Evolutionary conservation across 495 filamentous ascomycete species (phyloP).

Genomic region (Trichoderma asperelloides): DNA sequence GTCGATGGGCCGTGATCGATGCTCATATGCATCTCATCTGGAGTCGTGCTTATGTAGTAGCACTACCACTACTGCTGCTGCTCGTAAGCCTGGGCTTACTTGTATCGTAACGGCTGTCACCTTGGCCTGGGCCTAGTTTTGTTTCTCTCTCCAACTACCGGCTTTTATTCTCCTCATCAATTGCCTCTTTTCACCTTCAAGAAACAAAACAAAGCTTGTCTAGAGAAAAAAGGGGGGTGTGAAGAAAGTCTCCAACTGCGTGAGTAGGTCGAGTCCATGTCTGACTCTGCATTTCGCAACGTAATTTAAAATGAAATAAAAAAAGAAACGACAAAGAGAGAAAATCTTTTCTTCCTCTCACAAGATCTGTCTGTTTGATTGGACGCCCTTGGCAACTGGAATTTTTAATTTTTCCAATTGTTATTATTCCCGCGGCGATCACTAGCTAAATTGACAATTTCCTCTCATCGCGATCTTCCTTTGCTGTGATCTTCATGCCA

Average conservation of each 20-base stretch:
- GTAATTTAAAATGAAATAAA: background rate
- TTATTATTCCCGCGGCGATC: too few relatives aligned
- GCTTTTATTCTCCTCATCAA: too few relatives aligned
- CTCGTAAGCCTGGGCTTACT: background rate
- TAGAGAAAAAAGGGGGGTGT: too few relatives aligned
- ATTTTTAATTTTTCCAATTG: too few relatives aligned
- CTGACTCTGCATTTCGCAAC: background rate
- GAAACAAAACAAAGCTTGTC: too few relatives aligned
- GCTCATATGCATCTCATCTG: constrained; percentile 1
- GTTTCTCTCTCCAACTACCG: background rate
- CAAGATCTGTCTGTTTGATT: background rate
- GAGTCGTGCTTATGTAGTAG: background rate
- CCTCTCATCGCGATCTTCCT: too few relatives aligned
- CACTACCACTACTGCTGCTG: too few relatives aligned
- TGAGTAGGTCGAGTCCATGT: background rate
- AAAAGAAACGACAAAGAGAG: background rate
- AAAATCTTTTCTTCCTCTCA: background rate
- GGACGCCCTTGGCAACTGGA: background rate
- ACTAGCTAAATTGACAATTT: too few relatives aligned
- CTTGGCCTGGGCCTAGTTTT: background rate
- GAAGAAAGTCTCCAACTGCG: too few relatives aligned
- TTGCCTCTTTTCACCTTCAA: too few relatives aligned
- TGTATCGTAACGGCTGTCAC: too few relatives aligned
- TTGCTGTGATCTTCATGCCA: background rate
- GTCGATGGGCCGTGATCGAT: background rate